Conservation (phyloP, 2,329 filamentous ascomycete species). For the Sarocladium strictum region DNA sequence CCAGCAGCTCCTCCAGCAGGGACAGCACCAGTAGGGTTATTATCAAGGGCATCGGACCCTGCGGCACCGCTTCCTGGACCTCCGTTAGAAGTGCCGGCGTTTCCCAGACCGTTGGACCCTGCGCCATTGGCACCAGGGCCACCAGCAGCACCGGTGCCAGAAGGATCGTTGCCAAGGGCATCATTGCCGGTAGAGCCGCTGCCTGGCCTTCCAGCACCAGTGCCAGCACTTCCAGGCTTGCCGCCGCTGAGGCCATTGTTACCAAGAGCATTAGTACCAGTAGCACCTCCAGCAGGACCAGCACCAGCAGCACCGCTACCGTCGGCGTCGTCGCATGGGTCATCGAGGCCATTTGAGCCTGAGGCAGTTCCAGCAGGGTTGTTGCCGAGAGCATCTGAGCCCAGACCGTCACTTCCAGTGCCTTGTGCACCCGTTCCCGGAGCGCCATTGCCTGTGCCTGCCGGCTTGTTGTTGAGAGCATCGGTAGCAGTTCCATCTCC, state of each 20-base stretch:
- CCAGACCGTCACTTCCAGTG: conserved; percentile 6
- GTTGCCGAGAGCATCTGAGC: not conserved
- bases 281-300: not conserved
- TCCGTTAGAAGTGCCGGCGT: conserved; percentile 10
- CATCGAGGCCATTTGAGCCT: not conserved
- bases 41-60: not conserved
- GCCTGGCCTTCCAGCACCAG: not conserved
- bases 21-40: conserved; percentile 10
- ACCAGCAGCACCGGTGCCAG: not conserved
- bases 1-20: not conserved
- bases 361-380: not conserved
- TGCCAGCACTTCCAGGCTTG: not conserved
- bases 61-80: not conserved
- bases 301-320: not conserved
- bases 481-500: not conserved
- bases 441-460: not conserved
- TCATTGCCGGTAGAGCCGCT: not conserved
- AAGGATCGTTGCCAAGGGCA: not conserved
- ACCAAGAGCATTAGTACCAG: not conserved
- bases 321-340: not conserved
- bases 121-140: not conserved
- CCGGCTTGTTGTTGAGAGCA: not conserved
- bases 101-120: too few relatives aligned
- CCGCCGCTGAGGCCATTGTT: conserved; percentile 4
- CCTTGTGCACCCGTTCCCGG: too few relatives aligned